Base-by-base conservation (phyloP, 768 basidiomycete species). In the Coprinopsis strossmayeri region DNA sequence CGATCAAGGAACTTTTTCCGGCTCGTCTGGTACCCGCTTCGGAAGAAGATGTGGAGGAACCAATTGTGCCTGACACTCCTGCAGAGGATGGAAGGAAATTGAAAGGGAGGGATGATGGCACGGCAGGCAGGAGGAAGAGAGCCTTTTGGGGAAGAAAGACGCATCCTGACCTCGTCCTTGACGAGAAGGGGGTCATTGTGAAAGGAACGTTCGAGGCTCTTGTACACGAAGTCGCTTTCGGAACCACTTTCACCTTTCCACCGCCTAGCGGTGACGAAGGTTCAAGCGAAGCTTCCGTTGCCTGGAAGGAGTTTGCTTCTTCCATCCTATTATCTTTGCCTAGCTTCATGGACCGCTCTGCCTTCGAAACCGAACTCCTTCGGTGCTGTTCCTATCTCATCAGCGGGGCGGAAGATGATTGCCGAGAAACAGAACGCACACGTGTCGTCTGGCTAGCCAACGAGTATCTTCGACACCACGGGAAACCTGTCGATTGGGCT, bases 131-230 rank as follows among this genome's bases (percentile, higher is more conserved):
- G 60, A 76, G 78, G 67, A 84, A 78, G 60, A 68, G 87, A 35
- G 80, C 80, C 15, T 92, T 79, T 61, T 90, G 87, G 87, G 89
- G 89, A 12, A 70, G 84, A 49, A 71, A 69, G 45, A 81, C 78
- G 7, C 91, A 92, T 68, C 85, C 85, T 9, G 79, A 88, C 54
- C 63, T 90, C 20, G 65, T 76, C n/a, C 53, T 69, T 45, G 69
- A 63, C 44, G 59, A 49, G 27, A 63, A 53, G 1, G 66, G 65
- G 12, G 61, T 55, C 9, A 70, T 91, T 27, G 71, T 76, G 56
- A 81, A 77, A 42, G 90, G 89, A 11, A 82, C 80, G 0, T 76
- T 81, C 34, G 90, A 91, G 61, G 88, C 91, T 1, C 72, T 93
- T 4, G 66, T 84, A 0, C 91, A 94, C 57, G 91, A 92, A 64